These are phyloP conservation scores for Phytophthora tentaculata DNA, from an alignment of 352 stramenopile genomes.

Conservation along the genomic window DNA sequence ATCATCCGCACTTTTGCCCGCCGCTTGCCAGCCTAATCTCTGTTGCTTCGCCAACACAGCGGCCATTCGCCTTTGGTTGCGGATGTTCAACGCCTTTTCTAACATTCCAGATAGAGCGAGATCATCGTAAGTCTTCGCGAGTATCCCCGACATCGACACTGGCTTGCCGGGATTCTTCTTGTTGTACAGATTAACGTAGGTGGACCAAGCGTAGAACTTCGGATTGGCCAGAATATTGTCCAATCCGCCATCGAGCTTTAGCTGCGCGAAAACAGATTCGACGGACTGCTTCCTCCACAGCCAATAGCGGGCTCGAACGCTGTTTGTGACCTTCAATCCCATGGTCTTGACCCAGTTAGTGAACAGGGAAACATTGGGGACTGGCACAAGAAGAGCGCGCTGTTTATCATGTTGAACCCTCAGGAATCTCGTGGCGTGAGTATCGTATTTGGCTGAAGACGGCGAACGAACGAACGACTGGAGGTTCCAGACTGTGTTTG, in stretches of 20 bases:
- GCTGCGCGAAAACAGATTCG: constrained; percentile 10
- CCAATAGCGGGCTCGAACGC: constrained; percentile 10
- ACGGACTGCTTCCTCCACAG: constrained; percentile 4
- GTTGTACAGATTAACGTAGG: constrained; percentile 19
- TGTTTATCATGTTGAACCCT: constrained; percentile 2
- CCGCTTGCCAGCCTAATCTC: background rate
- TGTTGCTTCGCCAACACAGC: background rate
- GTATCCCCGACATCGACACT: constrained; percentile 4
- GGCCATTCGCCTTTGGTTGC: constrained; percentile 2
- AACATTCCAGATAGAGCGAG: constrained; percentile 5
- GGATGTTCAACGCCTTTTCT: background rate
- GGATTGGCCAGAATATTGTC: constrained; percentile 6
- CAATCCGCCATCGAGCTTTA: constrained; percentile 12
- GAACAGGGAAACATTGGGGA: background rate
- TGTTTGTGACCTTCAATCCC: constrained; percentile 4
- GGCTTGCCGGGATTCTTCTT: constrained; percentile 12
- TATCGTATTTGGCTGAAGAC: background rate
- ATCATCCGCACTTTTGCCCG: background rate
- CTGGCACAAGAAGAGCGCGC: background rate
- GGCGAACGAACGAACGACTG: background rate
- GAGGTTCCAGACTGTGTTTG: background rate
- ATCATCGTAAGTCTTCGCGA: constrained; percentile 15
- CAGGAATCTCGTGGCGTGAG: background rate
- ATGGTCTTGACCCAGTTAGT: constrained; percentile 5
- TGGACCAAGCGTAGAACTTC: constrained; percentile 7